Percentiles rank a stretch among this genome's conserved stretches.
Conservation (phyloP, 2,329 filamentous ascomycete species). For the Calonectria leucothoes region DNA sequence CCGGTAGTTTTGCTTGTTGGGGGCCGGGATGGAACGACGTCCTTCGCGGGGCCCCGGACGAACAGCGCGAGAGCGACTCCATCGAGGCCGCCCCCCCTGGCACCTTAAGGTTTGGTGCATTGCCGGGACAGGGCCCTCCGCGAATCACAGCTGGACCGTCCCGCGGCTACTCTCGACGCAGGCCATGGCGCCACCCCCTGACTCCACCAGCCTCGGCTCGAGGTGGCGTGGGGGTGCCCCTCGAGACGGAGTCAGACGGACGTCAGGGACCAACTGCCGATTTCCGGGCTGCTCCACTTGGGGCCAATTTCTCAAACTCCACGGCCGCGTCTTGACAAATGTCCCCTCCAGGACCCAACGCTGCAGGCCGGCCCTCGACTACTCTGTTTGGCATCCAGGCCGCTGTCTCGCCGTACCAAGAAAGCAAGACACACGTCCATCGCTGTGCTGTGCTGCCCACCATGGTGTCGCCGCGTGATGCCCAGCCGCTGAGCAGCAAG, state of each 20-base stretch:
- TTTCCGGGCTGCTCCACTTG: background rate
- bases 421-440: too few relatives aligned
- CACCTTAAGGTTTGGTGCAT: background rate
- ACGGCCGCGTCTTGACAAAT: slow-evolving; percentile 3
- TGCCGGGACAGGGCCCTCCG: background rate
- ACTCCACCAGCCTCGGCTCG: background rate
- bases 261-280: background rate
- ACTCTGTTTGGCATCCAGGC: background rate
- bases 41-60: background rate
- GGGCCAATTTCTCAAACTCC: background rate
- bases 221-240: background rate
- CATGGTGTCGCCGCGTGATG: slow-evolving; percentile 4
- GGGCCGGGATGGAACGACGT: background rate
- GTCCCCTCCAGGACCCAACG: background rate
- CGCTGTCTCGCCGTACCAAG: background rate
- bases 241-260: background rate
- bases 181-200: background rate
- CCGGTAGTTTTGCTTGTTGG: background rate
- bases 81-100: background rate
- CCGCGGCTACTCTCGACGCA: background rate
- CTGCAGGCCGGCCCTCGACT: background rate
- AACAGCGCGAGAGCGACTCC: background rate
- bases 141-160: background rate
- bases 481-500: background rate
- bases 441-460: background rate